Evolutionary conservation across 805 yeast species (phyloP).

Genomic region (Teunomyces aglyptinius): DNA sequence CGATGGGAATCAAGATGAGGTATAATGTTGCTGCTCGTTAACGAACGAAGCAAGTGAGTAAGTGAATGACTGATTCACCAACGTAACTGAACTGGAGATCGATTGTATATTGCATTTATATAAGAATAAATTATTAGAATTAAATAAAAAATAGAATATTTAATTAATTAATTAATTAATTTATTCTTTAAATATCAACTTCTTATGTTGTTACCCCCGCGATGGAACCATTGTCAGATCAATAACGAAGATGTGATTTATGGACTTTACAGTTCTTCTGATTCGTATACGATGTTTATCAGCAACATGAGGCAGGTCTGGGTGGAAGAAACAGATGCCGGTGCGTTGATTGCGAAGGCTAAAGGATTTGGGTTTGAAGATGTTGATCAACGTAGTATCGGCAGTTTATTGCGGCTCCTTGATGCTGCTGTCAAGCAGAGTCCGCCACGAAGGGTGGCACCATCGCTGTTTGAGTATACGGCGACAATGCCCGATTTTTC

Average conservation of each 20-base stretch:
- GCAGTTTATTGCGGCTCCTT: neutral
- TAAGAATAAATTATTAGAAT: neutral
- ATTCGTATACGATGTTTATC: slow-evolving; percentile 21
- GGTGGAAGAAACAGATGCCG: slow-evolving; percentile 18
- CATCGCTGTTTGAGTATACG: neutral
- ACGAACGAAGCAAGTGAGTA: too few species aligned
- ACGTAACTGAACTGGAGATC: too few species aligned
- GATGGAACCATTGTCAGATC: neutral
- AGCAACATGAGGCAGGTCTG: slow-evolving; percentile 29
- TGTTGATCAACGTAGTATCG: slow-evolving; percentile 5
- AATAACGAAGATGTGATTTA: slow-evolving; percentile 9
- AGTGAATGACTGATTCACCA: too few species aligned
- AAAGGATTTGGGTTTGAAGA: slow-evolving; percentile 27
- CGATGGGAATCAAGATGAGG: slow-evolving; percentile 95
- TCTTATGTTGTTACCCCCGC: neutral
- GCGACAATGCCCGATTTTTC: slow-evolving; percentile 9
- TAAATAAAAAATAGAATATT: too few species aligned
- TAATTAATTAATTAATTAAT: too few species aligned
- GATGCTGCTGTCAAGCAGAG: neutral
- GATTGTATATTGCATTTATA: neutral
- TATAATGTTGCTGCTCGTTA: slow-evolving; percentile 61
- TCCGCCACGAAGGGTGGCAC: neutral
- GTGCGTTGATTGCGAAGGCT: slow-evolving; percentile 17
- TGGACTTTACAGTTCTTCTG: slow-evolving; percentile 12
- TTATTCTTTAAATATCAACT: too few species aligned